These are phyloP conservation scores for Inosperma sp. DNA, from an alignment of 768 basidiomycete species.

Conservation along the genomic window DNA sequence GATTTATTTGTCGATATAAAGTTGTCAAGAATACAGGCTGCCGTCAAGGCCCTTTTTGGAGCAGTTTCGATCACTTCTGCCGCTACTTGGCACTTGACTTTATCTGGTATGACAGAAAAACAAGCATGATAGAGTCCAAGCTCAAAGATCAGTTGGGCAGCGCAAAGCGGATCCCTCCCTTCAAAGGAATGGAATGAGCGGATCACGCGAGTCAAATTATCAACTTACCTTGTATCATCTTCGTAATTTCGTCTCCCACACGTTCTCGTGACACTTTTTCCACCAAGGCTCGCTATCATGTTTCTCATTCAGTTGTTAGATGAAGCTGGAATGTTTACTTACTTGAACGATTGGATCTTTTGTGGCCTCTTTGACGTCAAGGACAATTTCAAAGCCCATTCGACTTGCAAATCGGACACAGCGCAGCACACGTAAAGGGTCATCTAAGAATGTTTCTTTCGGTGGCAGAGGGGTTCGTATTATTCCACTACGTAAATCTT, in stretches of 20 bases:
- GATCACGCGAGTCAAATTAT: neutral
- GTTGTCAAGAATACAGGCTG: constrained; percentile 54
- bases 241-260: constrained; percentile 86
- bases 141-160: constrained; percentile 70
- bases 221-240: constrained; percentile 82
- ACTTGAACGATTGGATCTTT: constrained; percentile 64
- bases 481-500: constrained; percentile 73
- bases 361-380: constrained; percentile 60
- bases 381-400: constrained; percentile 76
- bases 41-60: constrained; percentile 43
- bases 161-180: constrained; percentile 72
- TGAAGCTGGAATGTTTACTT: constrained; percentile 4
- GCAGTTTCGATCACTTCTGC: constrained; percentile 29
- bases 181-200: neutral
- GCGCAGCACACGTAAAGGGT: constrained; percentile 88
- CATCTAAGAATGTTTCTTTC: constrained; percentile 84
- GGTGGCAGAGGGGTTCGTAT: constrained; percentile 90
- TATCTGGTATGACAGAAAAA: constrained; percentile 51
- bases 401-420: constrained; percentile 90
- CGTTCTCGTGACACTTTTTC: constrained; percentile 88
- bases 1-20: constrained; percentile 35
- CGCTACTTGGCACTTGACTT: constrained; percentile 43
- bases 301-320: neutral
- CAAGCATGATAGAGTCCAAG: constrained; percentile 67
- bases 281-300: constrained; percentile 54